phyloP scores from a whole-genome alignment of 2,329 filamentous ascomycete genomes.

The Myriosclerotinia scirpicola region DNA sequence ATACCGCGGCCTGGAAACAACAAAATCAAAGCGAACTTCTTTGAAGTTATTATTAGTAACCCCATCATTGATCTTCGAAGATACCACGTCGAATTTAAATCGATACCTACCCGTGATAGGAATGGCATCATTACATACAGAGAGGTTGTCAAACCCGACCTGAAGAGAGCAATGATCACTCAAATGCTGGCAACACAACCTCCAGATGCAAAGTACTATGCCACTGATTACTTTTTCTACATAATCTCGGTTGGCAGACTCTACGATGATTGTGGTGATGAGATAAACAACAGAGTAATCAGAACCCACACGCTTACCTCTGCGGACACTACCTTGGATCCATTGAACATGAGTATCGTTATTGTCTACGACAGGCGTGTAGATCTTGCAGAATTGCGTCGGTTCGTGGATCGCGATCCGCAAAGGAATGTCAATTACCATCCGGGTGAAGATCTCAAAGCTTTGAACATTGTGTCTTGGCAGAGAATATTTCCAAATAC shows the following conservation, averaged over 20 bases:
- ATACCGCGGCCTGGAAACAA: too few relatives aligned
- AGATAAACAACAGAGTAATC: neutral
- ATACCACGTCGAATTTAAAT: neutral
- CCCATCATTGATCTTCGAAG: constrained; percentile 14
- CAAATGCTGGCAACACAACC: neutral
- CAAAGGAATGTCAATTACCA: neutral
- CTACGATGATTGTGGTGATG: neutral
- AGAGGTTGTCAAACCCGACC: neutral
- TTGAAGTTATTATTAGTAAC: too few relatives aligned
- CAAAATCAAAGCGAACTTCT: constrained; percentile 39
- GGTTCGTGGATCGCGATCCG: neutral
- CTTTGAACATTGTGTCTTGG: neutral
- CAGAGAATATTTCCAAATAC: neutral
- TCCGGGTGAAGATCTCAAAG: neutral
- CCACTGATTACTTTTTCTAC: constrained; percentile 15
- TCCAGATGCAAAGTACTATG: neutral
- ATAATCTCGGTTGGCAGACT: constrained; percentile 20
- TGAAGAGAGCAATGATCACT: neutral
- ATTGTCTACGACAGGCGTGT: neutral
- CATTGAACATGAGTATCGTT: neutral
- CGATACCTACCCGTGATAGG: neutral
- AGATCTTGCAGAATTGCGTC: neutral
- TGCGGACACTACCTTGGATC: neutral
- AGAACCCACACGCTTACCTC: neutral
- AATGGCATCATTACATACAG: neutral